phyloP scores from a whole-genome alignment of 148 eudicot species.

The Simmondsia chinensis region DNA sequence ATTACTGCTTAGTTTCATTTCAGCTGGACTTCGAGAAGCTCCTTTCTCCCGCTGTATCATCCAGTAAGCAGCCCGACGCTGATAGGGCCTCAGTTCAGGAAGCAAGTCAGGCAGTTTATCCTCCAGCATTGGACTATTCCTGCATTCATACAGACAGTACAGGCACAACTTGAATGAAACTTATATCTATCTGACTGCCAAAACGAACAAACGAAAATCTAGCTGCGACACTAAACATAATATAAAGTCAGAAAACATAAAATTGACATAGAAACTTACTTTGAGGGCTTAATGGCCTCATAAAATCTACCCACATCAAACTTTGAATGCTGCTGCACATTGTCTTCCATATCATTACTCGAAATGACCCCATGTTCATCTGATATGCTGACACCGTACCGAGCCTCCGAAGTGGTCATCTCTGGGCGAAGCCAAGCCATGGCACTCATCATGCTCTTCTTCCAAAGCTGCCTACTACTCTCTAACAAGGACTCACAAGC shows the following conservation, averaged over 20 bases:
- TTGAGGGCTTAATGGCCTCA: slow-evolving; percentile 90
- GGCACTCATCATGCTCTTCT: slow-evolving; percentile 76
- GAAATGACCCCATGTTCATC: slow-evolving; percentile 15
- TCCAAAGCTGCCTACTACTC: slow-evolving; percentile 61
- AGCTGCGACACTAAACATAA: too few species aligned
- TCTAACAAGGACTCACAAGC: slow-evolving; percentile 79
- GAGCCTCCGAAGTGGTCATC: slow-evolving; percentile 71
- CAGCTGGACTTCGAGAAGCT: slow-evolving; percentile 18
- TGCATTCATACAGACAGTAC: slow-evolving; percentile 14
- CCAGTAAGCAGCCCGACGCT: slow-evolving; percentile 93
- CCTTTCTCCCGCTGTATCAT: slow-evolving; percentile 86
- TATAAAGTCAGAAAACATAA: slow-evolving; percentile 2
- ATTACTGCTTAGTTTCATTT: slow-evolving; percentile 23
- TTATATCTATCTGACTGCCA: too few species aligned
- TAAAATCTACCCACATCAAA: slow-evolving; percentile 78
- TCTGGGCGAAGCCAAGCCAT: slow-evolving; percentile 97
- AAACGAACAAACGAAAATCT: too few species aligned
- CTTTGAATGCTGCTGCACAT: slow-evolving; percentile 22
- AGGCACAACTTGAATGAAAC: slow-evolving; percentile 3
- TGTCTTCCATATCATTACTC: slow-evolving; percentile 14
- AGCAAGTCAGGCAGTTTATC: slow-evolving; percentile 63
- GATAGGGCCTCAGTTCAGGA: slow-evolving; percentile 95
- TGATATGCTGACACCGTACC: slow-evolving; percentile 39
- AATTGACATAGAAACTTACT: slow-evolving; percentile 40
- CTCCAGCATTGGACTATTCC: slow-evolving; percentile 67